These are phyloP conservation scores for Sugiyamaella castrensis DNA, from an alignment of 1,139 yeast species.

Conservation along the genomic window DNA sequence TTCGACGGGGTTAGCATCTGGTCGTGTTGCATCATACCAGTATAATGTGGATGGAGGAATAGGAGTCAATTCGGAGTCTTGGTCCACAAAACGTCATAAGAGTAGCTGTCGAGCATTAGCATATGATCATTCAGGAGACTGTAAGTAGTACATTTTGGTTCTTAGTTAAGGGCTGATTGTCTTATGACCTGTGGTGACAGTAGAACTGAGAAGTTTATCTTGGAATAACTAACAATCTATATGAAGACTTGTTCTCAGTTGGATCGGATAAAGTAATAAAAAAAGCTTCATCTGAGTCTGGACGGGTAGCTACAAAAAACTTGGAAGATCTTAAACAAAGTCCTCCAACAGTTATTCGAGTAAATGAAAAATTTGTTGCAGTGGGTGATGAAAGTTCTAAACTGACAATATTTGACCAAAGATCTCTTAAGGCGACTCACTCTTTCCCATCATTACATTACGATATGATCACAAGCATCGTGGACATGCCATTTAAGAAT, in stretches of 20 bases:
- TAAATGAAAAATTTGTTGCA: slow-evolving; percentile 61
- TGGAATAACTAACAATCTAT: neutral
- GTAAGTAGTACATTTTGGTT: slow-evolving; percentile 28
- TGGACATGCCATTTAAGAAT: slow-evolving; percentile 50
- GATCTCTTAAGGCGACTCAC: slow-evolving; percentile 42
- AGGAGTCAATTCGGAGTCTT: slow-evolving; percentile 41
- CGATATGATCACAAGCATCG: slow-evolving; percentile 70
- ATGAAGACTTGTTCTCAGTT: slow-evolving; percentile 51
- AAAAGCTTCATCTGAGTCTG: slow-evolving; percentile 67
- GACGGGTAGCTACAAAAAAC: slow-evolving; percentile 66
- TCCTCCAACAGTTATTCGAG: slow-evolving; percentile 63
- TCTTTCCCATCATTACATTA: slow-evolving; percentile 57
- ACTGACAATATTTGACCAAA: slow-evolving; percentile 59
- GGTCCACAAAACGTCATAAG: slow-evolving; percentile 91
- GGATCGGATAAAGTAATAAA: slow-evolving; percentile 83
- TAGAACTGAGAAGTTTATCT: neutral
- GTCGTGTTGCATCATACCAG: slow-evolving; percentile 52
- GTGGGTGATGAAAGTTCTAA: slow-evolving; percentile 81
- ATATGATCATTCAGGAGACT: slow-evolving; percentile 63
- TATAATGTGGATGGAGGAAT: slow-evolving; percentile 40
- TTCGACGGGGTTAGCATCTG: slow-evolving; percentile 74
- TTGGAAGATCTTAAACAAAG: slow-evolving; percentile 35
- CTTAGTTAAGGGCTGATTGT: no score
- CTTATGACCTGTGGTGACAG: no score
- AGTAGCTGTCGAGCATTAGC: slow-evolving; percentile 77